phyloP scores from a whole-genome alignment of 2,329 filamentous ascomycete genomes.

The Phyllosticta citribraziliensis region DNA sequence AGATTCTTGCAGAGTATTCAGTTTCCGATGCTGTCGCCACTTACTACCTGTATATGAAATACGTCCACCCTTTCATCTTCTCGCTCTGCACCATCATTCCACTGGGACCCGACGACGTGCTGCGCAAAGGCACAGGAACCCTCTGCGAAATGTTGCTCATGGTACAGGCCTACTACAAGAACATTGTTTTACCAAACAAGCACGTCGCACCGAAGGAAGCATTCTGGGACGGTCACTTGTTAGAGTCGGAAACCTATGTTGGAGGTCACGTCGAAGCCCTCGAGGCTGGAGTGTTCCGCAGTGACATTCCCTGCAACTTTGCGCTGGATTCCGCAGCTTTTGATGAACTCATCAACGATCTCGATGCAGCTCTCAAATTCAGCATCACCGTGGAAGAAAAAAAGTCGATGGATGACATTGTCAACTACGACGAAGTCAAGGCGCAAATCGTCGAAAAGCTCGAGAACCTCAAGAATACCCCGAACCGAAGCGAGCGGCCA shows the following conservation, averaged over 20 bases:
- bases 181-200: conserved; percentile 92
- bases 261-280: conserved; percentile 99
- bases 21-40: conserved; percentile 98
- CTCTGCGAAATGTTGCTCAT: conserved; percentile 99
- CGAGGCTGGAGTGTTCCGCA: conserved; percentile 90
- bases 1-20: conserved; percentile 93
- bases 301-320: conserved; percentile 93
- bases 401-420: conserved; percentile 41
- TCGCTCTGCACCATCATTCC: conserved; percentile 95
- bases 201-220: conserved; percentile 82
- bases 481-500: conserved; percentile 74
- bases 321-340: conserved; percentile 79
- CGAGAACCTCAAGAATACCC: conserved; percentile 64
- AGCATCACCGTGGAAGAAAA: conserved; percentile 49
- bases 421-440: conserved; percentile 55
- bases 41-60: conserved; percentile 99
- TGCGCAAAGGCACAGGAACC: conserved; percentile 93
- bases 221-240: conserved; percentile 92
- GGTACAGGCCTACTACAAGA: conserved; percentile 91
- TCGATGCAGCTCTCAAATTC: conserved; percentile 84
- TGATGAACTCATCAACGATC: conserved; percentile 75
- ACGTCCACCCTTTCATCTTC: conserved; percentile 99
- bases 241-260: conserved; percentile 96
- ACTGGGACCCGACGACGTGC: conserved; percentile 79
- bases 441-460: conserved; percentile 67